These are phyloP conservation scores for Penicillium sp. DNA, from an alignment of 2,329 filamentous ascomycete genomes.

Conservation along the genomic window DNA sequence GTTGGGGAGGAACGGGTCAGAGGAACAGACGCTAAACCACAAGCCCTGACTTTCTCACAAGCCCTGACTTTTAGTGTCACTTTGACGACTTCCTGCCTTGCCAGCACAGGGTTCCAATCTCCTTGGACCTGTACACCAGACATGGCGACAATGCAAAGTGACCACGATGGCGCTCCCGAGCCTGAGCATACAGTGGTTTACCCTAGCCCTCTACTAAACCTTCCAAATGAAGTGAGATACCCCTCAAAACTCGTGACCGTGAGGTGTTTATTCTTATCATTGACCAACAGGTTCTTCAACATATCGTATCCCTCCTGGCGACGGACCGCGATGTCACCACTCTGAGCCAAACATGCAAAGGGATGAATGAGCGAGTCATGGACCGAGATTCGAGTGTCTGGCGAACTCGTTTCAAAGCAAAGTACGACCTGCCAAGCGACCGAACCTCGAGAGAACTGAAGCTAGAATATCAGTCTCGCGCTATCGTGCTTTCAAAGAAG, in stretches of 20 bases:
- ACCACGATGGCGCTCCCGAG: too few species aligned
- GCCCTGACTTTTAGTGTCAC: too few species aligned
- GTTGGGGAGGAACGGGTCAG: too few species aligned
- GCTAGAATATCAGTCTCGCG: slow-evolving; percentile 34
- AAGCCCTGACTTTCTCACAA: too few species aligned
- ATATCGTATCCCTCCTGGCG: slow-evolving; percentile 27
- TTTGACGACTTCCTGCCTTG: too few species aligned
- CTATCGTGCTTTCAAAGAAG: slow-evolving; percentile 28
- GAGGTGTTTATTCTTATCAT: background rate
- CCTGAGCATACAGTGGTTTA: too few species aligned
- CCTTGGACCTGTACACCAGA: too few species aligned
- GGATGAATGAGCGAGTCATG: slow-evolving; percentile 23
- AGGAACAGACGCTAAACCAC: too few species aligned
- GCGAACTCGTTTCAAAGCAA: slow-evolving; percentile 29
- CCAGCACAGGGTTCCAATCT: too few species aligned
- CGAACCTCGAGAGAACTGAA: slow-evolving; percentile 23
- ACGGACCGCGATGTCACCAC: slow-evolving; percentile 30
- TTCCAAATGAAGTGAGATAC: slow-evolving; percentile 18
- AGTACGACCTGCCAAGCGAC: slow-evolving; percentile 30
- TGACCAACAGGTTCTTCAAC: slow-evolving; percentile 28
- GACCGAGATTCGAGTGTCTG: slow-evolving; percentile 31
- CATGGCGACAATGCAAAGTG: background rate
- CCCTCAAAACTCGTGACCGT: background rate
- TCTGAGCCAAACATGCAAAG: slow-evolving; percentile 26
- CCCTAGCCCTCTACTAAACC: slow-evolving; percentile 5